Evolutionary conservation across 176 grass and related monocot genomes (phyloP).

Genomic region (Dactylis glomerata): DNA sequence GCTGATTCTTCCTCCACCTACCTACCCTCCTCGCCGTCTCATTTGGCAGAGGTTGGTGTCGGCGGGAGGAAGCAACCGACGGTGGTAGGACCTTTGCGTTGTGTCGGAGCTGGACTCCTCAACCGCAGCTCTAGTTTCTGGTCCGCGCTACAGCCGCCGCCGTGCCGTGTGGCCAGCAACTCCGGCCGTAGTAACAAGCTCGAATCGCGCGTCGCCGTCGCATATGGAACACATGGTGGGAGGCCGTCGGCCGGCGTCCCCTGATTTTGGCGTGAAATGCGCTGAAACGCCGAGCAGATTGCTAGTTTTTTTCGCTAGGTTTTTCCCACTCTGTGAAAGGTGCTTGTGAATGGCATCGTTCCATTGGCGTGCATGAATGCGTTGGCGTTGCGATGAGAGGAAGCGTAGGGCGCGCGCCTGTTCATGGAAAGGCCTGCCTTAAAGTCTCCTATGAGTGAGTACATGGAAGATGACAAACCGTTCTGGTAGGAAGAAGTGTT

Average conservation of each 20-base stretch:
- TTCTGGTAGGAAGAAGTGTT: slow-evolving; percentile 21
- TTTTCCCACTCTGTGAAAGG: neutral
- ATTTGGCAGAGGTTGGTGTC: slow-evolving; percentile 40
- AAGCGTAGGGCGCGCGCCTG: neutral
- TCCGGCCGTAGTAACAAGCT: neutral
- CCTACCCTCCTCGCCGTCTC: slow-evolving; percentile 24
- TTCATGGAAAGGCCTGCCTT: slow-evolving; percentile 6
- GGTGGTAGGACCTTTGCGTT: no score
- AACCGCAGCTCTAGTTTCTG: slow-evolving; percentile 16
- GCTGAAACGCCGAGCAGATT: neutral
- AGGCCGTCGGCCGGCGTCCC: neutral
- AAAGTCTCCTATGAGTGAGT: slow-evolving; percentile 16
- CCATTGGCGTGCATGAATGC: neutral
- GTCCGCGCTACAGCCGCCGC: neutral
- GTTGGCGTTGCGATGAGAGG: neutral
- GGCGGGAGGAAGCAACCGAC: slow-evolving; percentile 49
- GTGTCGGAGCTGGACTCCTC: slow-evolving; percentile 34
- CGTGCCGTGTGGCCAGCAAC: neutral
- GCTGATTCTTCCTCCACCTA: slow-evolving; percentile 13
- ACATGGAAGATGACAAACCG: slow-evolving; percentile 17
- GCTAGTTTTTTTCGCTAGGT: no score
- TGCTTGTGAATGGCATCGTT: neutral
- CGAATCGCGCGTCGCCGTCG: neutral
- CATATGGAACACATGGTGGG: neutral
- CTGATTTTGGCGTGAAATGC: neutral